A percentile compares a stretch with the other conserved stretches of the same genome.
Conservation (phyloP, 768 basidiomycete species). For the Tricholoma terreum region DNA sequence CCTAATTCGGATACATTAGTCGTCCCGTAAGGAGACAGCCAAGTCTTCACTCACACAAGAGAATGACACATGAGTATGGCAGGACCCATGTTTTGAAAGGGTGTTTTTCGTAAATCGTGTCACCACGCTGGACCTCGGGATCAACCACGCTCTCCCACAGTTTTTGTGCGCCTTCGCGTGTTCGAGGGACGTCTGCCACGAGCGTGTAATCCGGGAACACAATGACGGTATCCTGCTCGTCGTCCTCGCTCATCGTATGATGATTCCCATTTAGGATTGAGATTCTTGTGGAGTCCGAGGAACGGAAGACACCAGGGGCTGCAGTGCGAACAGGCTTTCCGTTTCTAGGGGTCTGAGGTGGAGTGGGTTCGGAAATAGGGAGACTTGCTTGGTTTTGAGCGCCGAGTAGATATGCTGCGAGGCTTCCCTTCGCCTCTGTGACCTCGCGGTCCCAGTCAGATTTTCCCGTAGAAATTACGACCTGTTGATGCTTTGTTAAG, state of each 20-base stretch:
- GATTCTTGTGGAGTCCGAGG: conserved; percentile 51
- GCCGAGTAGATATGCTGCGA: conserved; percentile 58
- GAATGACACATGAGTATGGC: conserved; percentile 86
- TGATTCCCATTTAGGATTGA: conserved; percentile 86
- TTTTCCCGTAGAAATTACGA: conserved; percentile 88
- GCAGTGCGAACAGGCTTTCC: conserved; percentile 32
- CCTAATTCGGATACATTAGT: conserved; percentile 43
- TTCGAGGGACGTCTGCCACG: conserved; percentile 66
- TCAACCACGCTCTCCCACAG: conserved; percentile 66
- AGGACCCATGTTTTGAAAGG: conserved; percentile 70
- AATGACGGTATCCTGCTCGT: conserved; percentile 71
- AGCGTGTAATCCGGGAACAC: conserved; percentile 92
- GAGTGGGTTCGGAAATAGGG: conserved; percentile 25
- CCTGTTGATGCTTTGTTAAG: conserved; percentile 35
- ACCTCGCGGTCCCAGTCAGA: conserved; percentile 86
- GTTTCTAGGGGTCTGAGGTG: conserved; percentile 20
- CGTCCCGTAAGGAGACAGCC: conserved; percentile 7
- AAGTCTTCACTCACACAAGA: conserved; percentile 65
- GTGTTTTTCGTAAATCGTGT: conserved; percentile 40
- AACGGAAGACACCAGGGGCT: conserved; percentile 52
- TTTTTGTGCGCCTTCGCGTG: conserved; percentile 60
- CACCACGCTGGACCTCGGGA: conserved; percentile 51
- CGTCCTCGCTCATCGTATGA: conserved; percentile 61
- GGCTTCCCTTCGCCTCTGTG: conserved; percentile 62
- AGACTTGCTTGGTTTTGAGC: conserved; percentile 28